phyloP scores from a whole-genome alignment of 345 rosid genomes.

The Linum usitatissimum region DNA sequence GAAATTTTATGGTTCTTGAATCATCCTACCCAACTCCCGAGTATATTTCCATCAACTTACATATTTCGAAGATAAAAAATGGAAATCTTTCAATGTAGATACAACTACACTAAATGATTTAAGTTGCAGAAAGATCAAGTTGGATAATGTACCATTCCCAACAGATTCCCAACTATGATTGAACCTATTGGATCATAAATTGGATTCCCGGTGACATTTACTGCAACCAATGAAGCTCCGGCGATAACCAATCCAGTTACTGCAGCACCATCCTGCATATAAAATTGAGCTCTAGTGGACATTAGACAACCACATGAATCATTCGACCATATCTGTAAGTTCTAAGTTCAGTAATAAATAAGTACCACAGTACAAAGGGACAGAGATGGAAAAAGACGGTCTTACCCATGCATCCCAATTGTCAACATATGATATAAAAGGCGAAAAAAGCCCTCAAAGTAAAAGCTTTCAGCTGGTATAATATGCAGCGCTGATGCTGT shows the following conservation, averaged over 20 bases:
- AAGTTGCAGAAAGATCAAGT: neutral
- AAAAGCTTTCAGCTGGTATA: neutral
- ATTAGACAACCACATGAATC: neutral
- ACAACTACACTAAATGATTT: neutral
- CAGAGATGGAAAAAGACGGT: too few species aligned
- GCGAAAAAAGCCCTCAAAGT: neutral
- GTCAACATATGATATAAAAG: neutral
- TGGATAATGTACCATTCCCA: slow-evolving; percentile 62
- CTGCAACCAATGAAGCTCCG: slow-evolving; percentile 82
- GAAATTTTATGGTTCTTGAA: neutral
- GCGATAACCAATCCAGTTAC: slow-evolving; percentile 90
- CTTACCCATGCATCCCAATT: neutral
- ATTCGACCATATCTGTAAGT: neutral
- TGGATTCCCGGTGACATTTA: slow-evolving; percentile 71
- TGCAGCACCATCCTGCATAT: slow-evolving; percentile 91
- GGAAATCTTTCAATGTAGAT: neutral
- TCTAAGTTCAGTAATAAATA: neutral
- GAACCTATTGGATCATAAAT: slow-evolving; percentile 95
- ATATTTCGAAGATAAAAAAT: too few species aligned
- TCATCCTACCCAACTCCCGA: neutral
- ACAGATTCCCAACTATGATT: slow-evolving; percentile 78
- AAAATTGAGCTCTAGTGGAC: neutral
- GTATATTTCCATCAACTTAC: neutral
- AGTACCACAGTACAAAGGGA: too few species aligned
- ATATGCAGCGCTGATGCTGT: neutral